These are phyloP conservation scores for Rachicladosporium sp. DNA, from an alignment of 2,329 filamentous ascomycete species.

Conservation along the genomic window DNA sequence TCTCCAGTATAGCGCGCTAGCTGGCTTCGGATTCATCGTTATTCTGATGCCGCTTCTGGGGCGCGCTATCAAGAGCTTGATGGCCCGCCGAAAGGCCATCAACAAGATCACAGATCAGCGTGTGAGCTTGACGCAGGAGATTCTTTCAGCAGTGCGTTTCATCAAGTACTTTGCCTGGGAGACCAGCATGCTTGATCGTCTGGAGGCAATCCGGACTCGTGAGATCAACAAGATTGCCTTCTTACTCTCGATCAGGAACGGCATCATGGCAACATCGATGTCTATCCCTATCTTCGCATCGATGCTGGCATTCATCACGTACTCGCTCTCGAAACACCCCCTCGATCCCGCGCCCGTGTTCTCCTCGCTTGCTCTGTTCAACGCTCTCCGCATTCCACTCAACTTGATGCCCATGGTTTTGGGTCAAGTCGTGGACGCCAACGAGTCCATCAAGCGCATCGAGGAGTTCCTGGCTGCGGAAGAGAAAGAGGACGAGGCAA, in stretches of 20 bases:
- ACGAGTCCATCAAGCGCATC: conserved; percentile 71
- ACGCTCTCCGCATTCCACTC: conserved; percentile 76
- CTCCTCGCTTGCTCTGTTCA: conserved; percentile 88
- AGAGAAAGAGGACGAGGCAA: conserved; percentile 63
- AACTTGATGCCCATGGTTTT: conserved; percentile 82
- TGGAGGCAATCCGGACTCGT: conserved; percentile 58
- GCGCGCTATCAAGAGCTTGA: conserved; percentile 62
- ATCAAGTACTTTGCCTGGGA: conserved; percentile 98
- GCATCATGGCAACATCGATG: conserved; percentile 71
- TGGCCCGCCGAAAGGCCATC: conserved; percentile 63
- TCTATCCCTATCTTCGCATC: conserved; percentile 86
- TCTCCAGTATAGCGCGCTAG: conserved; percentile 75
- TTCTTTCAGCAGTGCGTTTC: conserved; percentile 79
- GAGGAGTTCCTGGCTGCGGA: conserved; percentile 80
- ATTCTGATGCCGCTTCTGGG: conserved; percentile 68
- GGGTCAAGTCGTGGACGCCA: conserved; percentile 80
- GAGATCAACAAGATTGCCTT: conserved; percentile 80
- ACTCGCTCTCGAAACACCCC: conserved; percentile 48
- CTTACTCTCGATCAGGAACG: conserved; percentile 71
- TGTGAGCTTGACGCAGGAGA: conserved; percentile 84
- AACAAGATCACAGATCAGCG: conserved; percentile 91
- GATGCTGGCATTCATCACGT: conserved; percentile 87
- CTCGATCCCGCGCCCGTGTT: conserved; percentile 72
- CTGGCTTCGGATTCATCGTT: conserved; percentile 73
- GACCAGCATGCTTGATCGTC: conserved; percentile 64